Conservation (phyloP, 257 asterid genomes). For the Solanum pimpinellifolium region DNA sequence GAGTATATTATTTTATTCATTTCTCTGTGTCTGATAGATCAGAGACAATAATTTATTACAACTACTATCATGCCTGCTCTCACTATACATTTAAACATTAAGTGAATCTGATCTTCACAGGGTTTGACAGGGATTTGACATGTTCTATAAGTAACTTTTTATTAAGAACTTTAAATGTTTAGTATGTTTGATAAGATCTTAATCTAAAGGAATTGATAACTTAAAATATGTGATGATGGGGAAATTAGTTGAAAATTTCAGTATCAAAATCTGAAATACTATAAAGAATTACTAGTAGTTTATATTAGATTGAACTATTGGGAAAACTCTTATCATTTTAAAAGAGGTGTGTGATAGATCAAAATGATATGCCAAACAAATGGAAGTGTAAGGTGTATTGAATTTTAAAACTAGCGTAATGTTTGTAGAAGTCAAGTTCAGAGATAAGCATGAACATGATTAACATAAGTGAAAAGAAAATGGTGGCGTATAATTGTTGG, state of each 20-base stretch:
- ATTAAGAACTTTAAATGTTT: not conserved
- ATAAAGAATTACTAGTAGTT: not conserved
- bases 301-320: not conserved
- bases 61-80: not conserved
- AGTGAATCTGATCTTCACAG: not conserved
- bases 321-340: not conserved
- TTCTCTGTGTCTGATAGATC: not conserved
- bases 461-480: not conserved
- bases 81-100: not conserved
- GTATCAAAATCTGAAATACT: not conserved
- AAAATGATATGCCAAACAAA: too few species aligned
- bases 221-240: not conserved
- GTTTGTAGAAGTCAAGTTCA: not conserved
- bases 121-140: not conserved
- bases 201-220: not conserved
- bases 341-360: not conserved
- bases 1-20: not conserved
- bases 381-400: not conserved
- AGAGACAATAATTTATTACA: not conserved
- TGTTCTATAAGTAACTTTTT: not conserved
- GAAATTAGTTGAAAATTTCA: not conserved
- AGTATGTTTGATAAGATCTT: not conserved
- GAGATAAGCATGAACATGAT: not conserved
- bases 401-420: not conserved
- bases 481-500: not conserved